Percentiles rank a stretch among this genome's conserved stretches.
Evolutionary conservation across 73 alveolate species (phyloP).

Genomic region (Tetrahymena borealis): DNA sequence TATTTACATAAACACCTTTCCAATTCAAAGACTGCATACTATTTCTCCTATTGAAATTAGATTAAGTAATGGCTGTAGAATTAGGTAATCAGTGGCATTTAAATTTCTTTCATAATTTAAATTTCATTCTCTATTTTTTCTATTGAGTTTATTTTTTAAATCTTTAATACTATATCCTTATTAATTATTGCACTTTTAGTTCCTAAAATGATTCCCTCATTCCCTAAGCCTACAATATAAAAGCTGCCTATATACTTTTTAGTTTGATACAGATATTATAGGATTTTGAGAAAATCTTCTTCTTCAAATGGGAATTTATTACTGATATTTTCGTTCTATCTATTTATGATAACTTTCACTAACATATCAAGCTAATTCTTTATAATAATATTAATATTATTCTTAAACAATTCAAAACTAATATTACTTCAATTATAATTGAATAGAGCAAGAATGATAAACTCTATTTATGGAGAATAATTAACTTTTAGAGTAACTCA

Average conservation of each 20-base stretch:
- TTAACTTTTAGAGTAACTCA: neutral
- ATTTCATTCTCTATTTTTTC: neutral
- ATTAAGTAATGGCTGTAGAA: too few species aligned
- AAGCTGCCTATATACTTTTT: too few species aligned
- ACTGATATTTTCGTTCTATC: too few species aligned
- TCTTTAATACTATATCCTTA: neutral
- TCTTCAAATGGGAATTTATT: too few species aligned
- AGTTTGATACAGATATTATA: too few species aligned
- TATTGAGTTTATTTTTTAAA: too few species aligned
- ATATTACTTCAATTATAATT: too few species aligned
- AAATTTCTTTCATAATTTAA: too few species aligned
- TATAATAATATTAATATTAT: too few species aligned
- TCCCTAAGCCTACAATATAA: neutral
- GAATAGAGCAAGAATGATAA: neutral
- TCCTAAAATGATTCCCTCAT: neutral
- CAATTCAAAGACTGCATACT: neutral
- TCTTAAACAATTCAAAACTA: neutral
- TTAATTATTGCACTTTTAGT: neutral
- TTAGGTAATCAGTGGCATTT: neutral
- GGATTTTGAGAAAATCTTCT: too few species aligned
- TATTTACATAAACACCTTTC: neutral
- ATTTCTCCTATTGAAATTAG: too few species aligned
- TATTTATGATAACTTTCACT: too few species aligned
- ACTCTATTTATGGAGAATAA: neutral
- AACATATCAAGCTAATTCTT: neutral